phyloP scores from a whole-genome alignment of 768 basidiomycete species.

The Tulasnella sp. region DNA sequence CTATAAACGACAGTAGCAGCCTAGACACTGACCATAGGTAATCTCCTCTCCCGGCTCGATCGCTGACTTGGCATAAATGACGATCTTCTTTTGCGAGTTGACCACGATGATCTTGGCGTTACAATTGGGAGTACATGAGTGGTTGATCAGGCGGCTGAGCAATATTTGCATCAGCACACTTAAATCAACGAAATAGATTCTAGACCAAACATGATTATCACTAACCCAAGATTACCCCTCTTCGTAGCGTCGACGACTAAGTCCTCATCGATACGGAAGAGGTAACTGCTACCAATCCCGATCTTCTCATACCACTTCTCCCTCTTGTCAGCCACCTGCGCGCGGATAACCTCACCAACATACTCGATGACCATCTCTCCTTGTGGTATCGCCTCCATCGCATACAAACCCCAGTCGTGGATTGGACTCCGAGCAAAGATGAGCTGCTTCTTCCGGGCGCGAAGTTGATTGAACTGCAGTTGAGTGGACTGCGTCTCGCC shows the following conservation, averaged over 20 bases:
- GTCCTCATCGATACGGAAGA: conserved; percentile 97
- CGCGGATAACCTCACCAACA: conserved; percentile 92
- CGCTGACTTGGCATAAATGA: conserved; percentile 95
- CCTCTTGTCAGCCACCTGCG: conserved; percentile 89
- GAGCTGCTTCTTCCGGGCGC: conserved; percentile 95
- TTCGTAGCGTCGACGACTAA: conserved; percentile 97
- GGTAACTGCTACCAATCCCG: conserved; percentile 94
- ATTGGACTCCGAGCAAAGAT: conserved; percentile 92
- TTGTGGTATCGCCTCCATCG: conserved; percentile 85
- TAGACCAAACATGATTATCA: conserved; percentile 21
- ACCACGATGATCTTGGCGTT: conserved; percentile 40
- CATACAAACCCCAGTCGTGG: conserved; percentile 97
- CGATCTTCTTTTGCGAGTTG: conserved; percentile 89
- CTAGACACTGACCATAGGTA: conserved; percentile 69
- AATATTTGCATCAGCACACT: conserved; percentile 11
- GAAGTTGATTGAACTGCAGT: conserved; percentile 92
- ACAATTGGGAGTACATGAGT: conserved; percentile 82
- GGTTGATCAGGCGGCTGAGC: conserved; percentile 87
- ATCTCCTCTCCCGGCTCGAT: conserved; percentile 97
- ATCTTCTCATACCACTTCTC: conserved; percentile 96
- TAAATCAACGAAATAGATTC: not conserved
- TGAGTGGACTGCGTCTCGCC: conserved; percentile 61
- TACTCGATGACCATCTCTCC: conserved; percentile 99
- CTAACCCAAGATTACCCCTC: conserved; percentile 96
- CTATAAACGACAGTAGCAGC: not conserved